Conservation (phyloP, 2,329 filamentous ascomycete genomes). For the Fusarium temperatum region DNA sequence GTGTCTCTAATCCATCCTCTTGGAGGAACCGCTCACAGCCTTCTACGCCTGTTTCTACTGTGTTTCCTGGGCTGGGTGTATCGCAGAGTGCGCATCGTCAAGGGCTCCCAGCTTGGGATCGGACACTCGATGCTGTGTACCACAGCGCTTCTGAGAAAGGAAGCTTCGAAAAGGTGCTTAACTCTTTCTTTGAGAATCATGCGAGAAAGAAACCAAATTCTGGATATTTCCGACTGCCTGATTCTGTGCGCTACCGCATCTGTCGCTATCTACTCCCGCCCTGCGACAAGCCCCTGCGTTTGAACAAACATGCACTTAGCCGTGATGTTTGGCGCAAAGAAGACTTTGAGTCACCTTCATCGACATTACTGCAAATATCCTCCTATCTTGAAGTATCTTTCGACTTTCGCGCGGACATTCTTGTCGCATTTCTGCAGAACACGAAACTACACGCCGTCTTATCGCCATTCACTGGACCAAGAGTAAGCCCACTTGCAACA, state of each 20-base stretch:
- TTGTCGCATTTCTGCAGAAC: slow-evolving; percentile 48
- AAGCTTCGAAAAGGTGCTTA: slow-evolving; percentile 30
- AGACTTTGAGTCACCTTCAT: slow-evolving; percentile 45
- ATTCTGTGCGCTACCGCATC: slow-evolving; percentile 40
- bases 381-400: slow-evolving; percentile 46
- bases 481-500: slow-evolving; percentile 48
- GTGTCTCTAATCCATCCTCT: slow-evolving; percentile 9
- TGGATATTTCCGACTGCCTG: slow-evolving; percentile 41
- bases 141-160: slow-evolving; percentile 31
- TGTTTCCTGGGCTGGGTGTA: background rate
- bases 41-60: background rate
- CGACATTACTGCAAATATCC: slow-evolving; percentile 37
- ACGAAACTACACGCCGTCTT: slow-evolving; percentile 51
- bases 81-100: slow-evolving; percentile 7
- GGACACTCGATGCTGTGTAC: slow-evolving; percentile 49
- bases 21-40: slow-evolving; percentile 10
- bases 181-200: slow-evolving; percentile 36
- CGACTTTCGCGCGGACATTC: slow-evolving; percentile 49
- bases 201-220: background rate
- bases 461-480: slow-evolving; percentile 48
- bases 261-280: slow-evolving; percentile 38
- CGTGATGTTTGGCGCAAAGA: slow-evolving; percentile 48
- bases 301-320: slow-evolving; percentile 42
- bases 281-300: slow-evolving; percentile 39
- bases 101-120: slow-evolving; percentile 48